phyloP scores from a whole-genome alignment of 2,329 filamentous ascomycete species.

The Calonectria fujianensis region DNA sequence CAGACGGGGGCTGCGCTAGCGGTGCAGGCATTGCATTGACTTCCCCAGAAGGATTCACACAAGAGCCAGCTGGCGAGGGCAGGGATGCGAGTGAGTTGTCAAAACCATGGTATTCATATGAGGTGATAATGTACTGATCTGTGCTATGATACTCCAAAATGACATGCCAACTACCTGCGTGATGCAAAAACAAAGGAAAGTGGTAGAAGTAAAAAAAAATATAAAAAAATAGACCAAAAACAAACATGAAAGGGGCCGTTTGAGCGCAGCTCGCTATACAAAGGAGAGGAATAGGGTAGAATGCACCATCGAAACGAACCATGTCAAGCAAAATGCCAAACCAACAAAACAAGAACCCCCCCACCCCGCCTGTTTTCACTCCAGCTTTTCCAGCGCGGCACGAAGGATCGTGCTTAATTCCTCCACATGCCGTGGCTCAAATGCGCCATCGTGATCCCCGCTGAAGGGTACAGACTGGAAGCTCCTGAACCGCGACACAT shows the following conservation, averaged over 20 bases:
- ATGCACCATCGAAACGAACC: neutral
- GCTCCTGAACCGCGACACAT: constrained; percentile 45
- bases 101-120: constrained; percentile 2
- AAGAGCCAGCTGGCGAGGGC: neutral
- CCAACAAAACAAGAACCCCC: constrained; percentile 1
- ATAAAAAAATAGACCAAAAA: neutral
- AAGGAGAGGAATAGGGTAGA: constrained; percentile 15
- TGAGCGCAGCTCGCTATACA: constrained; percentile 19
- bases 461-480: constrained; percentile 50
- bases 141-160: neutral
- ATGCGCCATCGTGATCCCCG: constrained; percentile 51
- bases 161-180: neutral
- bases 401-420: constrained; percentile 50
- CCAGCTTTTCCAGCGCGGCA: constrained; percentile 41
- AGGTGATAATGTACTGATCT: constrained; percentile 10
- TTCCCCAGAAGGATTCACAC: neutral
- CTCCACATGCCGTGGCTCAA: constrained; percentile 46
- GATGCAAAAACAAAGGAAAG: neutral
- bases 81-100: neutral
- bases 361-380: constrained; percentile 17
- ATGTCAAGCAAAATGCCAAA: constrained; percentile 8
- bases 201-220: neutral
- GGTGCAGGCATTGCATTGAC: neutral
- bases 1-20: neutral
- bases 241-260: neutral